phyloP scores from a whole-genome alignment of 345 rosid species.

The Kandelia obovata region DNA sequence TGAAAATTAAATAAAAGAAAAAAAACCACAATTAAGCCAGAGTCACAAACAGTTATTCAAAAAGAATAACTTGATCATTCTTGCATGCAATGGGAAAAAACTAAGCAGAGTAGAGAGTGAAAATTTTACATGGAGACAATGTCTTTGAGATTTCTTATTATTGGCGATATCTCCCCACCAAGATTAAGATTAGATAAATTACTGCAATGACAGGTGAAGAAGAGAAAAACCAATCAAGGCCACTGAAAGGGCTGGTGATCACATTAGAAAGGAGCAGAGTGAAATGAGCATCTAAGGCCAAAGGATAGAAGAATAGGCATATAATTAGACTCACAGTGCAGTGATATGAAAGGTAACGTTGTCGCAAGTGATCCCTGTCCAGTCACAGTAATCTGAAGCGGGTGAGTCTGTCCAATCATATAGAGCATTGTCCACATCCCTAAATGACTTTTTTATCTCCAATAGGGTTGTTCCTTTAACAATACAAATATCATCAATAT shows the following conservation, averaged over 20 bases:
- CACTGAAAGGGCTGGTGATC: neutral
- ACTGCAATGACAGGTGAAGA: constrained; percentile 36
- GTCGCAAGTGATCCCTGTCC: constrained; percentile 90
- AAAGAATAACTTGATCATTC: neutral
- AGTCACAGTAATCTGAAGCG: constrained; percentile 77
- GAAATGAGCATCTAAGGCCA: neutral
- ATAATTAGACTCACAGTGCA: constrained; percentile 62
- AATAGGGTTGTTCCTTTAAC: constrained; percentile 60
- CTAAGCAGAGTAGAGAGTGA: neutral
- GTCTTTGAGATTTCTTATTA: constrained; percentile 78
- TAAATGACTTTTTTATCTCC: constrained; percentile 93
- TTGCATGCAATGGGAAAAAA: neutral
- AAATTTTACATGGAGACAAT: constrained; percentile 56
- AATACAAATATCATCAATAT: neutral
- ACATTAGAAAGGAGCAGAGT: too few species aligned
- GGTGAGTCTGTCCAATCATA: constrained; percentile 81
- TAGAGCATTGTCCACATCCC: constrained; percentile 82
- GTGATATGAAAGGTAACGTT: constrained; percentile 75
- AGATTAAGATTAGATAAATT: constrained; percentile 85
- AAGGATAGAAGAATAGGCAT: constrained; percentile 1
- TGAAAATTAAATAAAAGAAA: constrained; percentile 10
- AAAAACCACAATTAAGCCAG: neutral
- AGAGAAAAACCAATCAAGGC: constrained; percentile 8
- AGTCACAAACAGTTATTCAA: neutral
- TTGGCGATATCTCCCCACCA: constrained; percentile 89